Conservation (phyloP, 1,139 yeast genomes). For the Hansenula anomala region DNA sequence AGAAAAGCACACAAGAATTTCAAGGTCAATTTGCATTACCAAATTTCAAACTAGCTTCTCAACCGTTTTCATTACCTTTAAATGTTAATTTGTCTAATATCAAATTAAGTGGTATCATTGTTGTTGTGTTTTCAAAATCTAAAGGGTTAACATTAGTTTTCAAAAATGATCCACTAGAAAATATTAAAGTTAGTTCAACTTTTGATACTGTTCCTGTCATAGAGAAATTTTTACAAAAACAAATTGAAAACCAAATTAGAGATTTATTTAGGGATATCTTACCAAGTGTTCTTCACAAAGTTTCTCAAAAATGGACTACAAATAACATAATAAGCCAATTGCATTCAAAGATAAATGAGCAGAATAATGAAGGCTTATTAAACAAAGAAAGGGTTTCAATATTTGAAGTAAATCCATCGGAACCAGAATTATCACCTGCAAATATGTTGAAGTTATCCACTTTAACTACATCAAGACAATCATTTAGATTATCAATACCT, state of each 20-base stretch:
- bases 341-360: slow-evolving; percentile 32
- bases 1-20: slow-evolving; percentile 40
- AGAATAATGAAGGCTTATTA: slow-evolving; percentile 7
- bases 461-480: slow-evolving; percentile 73
- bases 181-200: slow-evolving; percentile 76
- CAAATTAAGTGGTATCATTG: slow-evolving; percentile 73
- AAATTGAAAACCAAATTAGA: slow-evolving; percentile 77
- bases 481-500: slow-evolving; percentile 37
- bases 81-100: slow-evolving; percentile 73
- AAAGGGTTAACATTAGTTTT: slow-evolving; percentile 85
- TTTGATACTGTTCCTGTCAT: slow-evolving; percentile 83
- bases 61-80: slow-evolving; percentile 72
- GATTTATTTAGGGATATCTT: slow-evolving; percentile 79
- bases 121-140: slow-evolving; percentile 74
- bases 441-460: slow-evolving; percentile 68
- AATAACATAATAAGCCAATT: slow-evolving; percentile 35
- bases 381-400: slow-evolving; percentile 25
- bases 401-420: slow-evolving; percentile 50
- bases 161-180: slow-evolving; percentile 82
- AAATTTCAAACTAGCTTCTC: slow-evolving; percentile 58
- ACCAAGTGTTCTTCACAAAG: slow-evolving; percentile 74
- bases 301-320: slow-evolving; percentile 68
- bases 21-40: slow-evolving; percentile 53
- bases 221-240: slow-evolving; percentile 74
- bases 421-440: slow-evolving; percentile 58